A percentile compares a stretch with the other conserved stretches of the same genome.
These are phyloP conservation scores for Salvia splendens DNA, from an alignment of 257 asterid species.

Conservation along the genomic window DNA sequence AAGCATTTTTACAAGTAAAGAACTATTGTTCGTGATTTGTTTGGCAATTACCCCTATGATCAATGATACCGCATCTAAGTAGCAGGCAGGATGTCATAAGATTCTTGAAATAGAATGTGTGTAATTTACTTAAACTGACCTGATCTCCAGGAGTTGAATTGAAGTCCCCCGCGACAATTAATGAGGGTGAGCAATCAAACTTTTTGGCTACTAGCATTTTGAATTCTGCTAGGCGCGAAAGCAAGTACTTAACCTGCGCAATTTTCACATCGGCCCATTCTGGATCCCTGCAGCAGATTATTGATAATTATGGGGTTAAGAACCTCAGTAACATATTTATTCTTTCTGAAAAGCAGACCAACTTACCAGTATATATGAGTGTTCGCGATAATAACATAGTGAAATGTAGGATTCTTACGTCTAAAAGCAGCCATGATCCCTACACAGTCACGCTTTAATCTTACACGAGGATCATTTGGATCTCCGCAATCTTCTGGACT, in stretches of 20 bases:
- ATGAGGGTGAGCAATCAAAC: conserved; percentile 62
- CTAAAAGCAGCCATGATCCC: conserved; percentile 87
- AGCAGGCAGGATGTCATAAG: neutral
- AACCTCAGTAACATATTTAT: conserved; percentile 5
- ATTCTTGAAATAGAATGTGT: conserved; percentile 12
- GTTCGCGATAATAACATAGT: conserved; percentile 66
- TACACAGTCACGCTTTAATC: conserved; percentile 95
- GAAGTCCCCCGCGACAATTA: conserved; percentile 83
- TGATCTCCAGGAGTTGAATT: conserved; percentile 82
- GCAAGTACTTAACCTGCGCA: conserved; percentile 82
- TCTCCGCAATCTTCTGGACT: conserved; percentile 54
- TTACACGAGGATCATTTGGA: conserved; percentile 72
- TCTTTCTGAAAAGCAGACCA: neutral
- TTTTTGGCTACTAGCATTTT: conserved; percentile 53
- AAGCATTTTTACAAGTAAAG: neutral
- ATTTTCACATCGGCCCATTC: conserved; percentile 86
- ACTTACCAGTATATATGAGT: conserved; percentile 89
- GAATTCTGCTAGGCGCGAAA: conserved; percentile 71
- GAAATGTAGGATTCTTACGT: conserved; percentile 58
- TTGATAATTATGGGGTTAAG: neutral
- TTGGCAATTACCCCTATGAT: too few relatives aligned
- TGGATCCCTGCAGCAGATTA: conserved; percentile 71
- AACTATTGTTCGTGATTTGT: neutral
- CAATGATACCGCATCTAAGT: neutral
- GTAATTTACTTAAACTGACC: conserved; percentile 41